These are phyloP conservation scores for Microglena sp. DNA, from an alignment of 139 green algal genomes.

Conservation along the genomic window DNA sequence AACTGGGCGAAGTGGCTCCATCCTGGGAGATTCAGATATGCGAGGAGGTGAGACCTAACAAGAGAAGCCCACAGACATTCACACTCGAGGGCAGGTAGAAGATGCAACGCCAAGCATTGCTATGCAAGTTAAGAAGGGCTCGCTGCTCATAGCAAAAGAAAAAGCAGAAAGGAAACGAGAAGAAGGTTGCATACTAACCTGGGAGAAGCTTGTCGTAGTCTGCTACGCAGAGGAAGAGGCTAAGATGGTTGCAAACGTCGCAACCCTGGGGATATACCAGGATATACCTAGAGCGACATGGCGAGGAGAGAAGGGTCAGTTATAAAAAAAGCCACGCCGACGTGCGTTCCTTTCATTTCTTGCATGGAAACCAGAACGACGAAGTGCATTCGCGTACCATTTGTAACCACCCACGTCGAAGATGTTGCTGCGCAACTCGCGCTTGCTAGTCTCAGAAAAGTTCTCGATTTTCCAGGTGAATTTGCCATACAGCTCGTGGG, in stretches of 20 bases:
- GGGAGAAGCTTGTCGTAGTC: conserved; percentile 98
- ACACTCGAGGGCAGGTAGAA: no score
- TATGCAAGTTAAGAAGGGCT: no score
- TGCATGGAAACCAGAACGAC: not conserved
- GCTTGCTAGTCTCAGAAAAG: conserved; percentile 85
- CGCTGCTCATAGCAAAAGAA: no score
- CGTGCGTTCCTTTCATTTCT: no score
- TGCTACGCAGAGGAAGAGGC: conserved; percentile 94
- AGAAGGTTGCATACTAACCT: conserved; percentile 46
- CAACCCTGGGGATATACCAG: conserved; percentile 94
- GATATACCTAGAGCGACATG: conserved; percentile 71
- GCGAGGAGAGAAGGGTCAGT: not conserved
- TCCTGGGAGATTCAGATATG: conserved; percentile 41
- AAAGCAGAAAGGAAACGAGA: no score
- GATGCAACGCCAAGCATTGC: no score
- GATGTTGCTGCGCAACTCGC: conserved; percentile 80
- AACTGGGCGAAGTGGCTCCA: conserved; percentile 98
- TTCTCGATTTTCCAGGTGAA: conserved; percentile 96
- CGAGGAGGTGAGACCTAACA: no score
- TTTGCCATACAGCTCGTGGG: conserved; percentile 84
- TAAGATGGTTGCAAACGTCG: conserved; percentile 95
- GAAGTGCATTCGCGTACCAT: no score
- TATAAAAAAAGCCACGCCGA: no score
- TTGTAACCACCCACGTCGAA: conserved; percentile 94
- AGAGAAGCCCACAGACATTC: no score